Evolutionary conservation across 306 rosid species (phyloP), one percentile per base, ranked within the genome.

Genomic region (Macrotyloma uniflorum): DNA sequence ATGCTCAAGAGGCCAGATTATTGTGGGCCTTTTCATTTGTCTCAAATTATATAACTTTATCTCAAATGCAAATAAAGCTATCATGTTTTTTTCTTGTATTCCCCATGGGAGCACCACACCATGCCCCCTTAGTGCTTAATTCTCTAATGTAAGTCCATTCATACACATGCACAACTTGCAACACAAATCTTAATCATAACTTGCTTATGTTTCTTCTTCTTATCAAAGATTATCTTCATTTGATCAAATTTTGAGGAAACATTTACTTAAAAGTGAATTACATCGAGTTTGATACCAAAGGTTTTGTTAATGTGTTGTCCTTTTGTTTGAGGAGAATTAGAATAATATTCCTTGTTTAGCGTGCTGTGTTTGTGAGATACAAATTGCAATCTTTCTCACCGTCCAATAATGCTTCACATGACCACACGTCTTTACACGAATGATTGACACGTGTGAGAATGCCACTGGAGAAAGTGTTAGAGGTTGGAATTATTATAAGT

Each of bases 331-430:
- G 76, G 18, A 32, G 14, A 51, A 71, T 53, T 33, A 54, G 62
- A 54, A 3, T 54, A 55, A 75, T 62, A 23, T 36, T 38, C 38
- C 9, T 83, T 53, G 81, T 80, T 40, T 22, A 42, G 78, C 6
- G 81, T 74, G 76, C 77, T 18, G 46, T 79, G 75, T 11, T 58
- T 35, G 70, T 32, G 75, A 77, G 51, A 35, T 38, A 78, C 59
- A 24, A 70, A 51, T 58, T 51, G 76, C 59, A 20, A 62, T 35
- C 86, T 89, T 89, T 87, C 93, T 80, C 89, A 87, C 68, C 87
- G 53, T 67, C 89, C 93, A 91, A 89, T 87, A 85, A 86, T 86
- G 89, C 67, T 85, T 84, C 90, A 85, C 93, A 89, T 86, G 91
- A 50, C 84, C 77, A 86, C 88, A 77, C 90, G 89, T 63, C 93